Base-by-base conservation (phyloP, 345 rosid genomes). In the Conringia planisiliqua region DNA sequence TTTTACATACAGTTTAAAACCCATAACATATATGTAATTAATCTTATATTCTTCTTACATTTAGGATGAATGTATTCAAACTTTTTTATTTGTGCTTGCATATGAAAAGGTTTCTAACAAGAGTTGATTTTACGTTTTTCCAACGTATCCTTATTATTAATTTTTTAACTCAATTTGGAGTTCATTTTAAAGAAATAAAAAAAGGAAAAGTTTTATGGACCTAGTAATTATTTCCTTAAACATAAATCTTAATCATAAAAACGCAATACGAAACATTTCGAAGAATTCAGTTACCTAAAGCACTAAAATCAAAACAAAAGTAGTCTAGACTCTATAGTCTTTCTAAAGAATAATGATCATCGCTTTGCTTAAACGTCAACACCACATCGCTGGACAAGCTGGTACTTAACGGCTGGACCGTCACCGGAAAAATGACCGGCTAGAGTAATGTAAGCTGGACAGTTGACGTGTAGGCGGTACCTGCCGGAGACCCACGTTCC, bases 371-470 rank as follows among this genome's bases (percentile, higher is more conserved):
- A 91, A 62, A 91, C 83, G 78, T 75, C 86, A 12, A 95, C 97
- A 44, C 83, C 71, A 85, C 99, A 95, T 12, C 82, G 64, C 62
- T 72, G 82, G 17, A 72, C 76, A 36, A 87, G 46, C 86, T 85
- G 88, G 56, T 83, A 89, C 85, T 95, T 95, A 4, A 92, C 32
- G 75, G 81, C 92, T 3, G 71, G 66, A 83, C 89, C 85, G 1
- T 76, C 72, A 11, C 88, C 86, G 40, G 87, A 76, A 6, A 64
- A n/a, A 35, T 81, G 39, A 4, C 93, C 97, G 18, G 72, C 61
- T 5, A 84, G 72, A 30, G 81, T 72, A 33, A 92, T 84, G 66
- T 43, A 70, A 10, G 99, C 97, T 0, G 82, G 84, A 62, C 99
- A 95, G 52, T 54, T 66, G 13, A 82, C 94, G 54, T 85, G 72